These are phyloP conservation scores for Russula sp. DNA, from an alignment of 768 basidiomycete genomes.

Conservation along the genomic window DNA sequence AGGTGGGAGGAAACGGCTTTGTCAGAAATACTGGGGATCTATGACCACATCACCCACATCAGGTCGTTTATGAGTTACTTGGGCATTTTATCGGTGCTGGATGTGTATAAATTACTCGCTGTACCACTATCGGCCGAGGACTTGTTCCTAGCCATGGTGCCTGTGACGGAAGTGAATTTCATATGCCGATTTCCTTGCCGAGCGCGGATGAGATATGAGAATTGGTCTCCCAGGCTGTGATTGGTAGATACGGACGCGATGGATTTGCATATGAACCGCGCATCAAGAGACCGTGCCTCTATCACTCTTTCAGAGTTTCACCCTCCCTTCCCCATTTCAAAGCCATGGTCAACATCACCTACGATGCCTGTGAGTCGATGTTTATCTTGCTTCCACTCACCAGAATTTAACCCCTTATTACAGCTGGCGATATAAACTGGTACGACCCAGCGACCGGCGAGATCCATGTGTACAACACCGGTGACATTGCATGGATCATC, in stretches of 20 bases:
- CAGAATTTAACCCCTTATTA: not conserved
- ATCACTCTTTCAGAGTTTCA: slow-evolving; percentile 7
- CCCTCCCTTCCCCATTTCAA: not conserved
- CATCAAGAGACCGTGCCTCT: not conserved
- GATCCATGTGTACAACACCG: slow-evolving; percentile 50
- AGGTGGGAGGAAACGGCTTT: not conserved
- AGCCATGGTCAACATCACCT: slow-evolving; percentile 36
- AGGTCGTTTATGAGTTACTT: not conserved
- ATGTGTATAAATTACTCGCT: not conserved
- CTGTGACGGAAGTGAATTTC: slow-evolving; percentile 1
- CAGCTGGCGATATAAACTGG: slow-evolving; percentile 44
- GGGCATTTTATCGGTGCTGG: not conserved
- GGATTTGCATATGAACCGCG: slow-evolving; percentile 13
- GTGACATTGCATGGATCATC: slow-evolving; percentile 69
- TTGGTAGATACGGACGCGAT: slow-evolving; percentile 24
- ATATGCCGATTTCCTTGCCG: not conserved
- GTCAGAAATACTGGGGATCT: not conserved
- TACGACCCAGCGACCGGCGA: slow-evolving; percentile 30
- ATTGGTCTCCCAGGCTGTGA: not conserved
- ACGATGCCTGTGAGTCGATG: slow-evolving; percentile 29
- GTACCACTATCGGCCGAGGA: slow-evolving; percentile 4
- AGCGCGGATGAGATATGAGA: slow-evolving; percentile 14
- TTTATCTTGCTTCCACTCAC: not conserved
- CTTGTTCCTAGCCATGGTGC: not conserved
- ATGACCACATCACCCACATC: not conserved